Evolutionary conservation across 805 yeast species (phyloP).

Genomic region (Sugiyamaella marilandica): DNA sequence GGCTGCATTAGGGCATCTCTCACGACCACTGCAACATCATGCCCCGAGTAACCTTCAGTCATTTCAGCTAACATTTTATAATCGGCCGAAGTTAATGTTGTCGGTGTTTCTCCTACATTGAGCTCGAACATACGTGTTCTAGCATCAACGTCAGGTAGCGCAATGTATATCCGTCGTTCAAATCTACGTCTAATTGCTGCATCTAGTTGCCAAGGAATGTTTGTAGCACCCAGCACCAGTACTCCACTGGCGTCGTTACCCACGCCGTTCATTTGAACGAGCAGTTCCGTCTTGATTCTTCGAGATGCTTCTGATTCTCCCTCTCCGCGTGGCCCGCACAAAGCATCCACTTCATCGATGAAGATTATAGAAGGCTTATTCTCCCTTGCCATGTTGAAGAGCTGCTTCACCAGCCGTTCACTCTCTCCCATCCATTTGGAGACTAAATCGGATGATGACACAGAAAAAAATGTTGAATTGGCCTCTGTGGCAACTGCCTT

Average conservation of each 20-base stretch:
- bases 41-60: slow-evolving; percentile 98
- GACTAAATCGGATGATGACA: slow-evolving; percentile 92
- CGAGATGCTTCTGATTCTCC: slow-evolving; percentile 96
- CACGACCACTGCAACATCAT: slow-evolving; percentile 93
- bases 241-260: slow-evolving; percentile 94
- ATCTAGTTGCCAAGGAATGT: slow-evolving; percentile 98
- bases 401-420: slow-evolving; percentile 90
- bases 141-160: slow-evolving; percentile 91
- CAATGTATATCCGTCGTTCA: slow-evolving; percentile 89
- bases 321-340: slow-evolving; percentile 97
- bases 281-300: slow-evolving; percentile 89
- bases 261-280: slow-evolving; percentile 98
- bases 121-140: slow-evolving; percentile 90
- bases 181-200: slow-evolving; percentile 96
- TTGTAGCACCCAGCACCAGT: slow-evolving; percentile 92
- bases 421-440: slow-evolving; percentile 99
- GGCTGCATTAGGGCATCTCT: slow-evolving; percentile 98
- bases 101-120: slow-evolving; percentile 87
- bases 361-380: slow-evolving; percentile 93
- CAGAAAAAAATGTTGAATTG: slow-evolving; percentile 92
- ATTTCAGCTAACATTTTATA: slow-evolving; percentile 75
- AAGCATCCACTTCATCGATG: slow-evolving; percentile 96
- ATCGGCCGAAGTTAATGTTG: slow-evolving; percentile 68
- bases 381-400: slow-evolving; percentile 94
- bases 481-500: slow-evolving; percentile 99